Percentiles rank a stretch among this genome's conserved stretches.
phyloP scores from a whole-genome alignment of 805 yeast genomes.

The Cyberlindnera lachancei region DNA sequence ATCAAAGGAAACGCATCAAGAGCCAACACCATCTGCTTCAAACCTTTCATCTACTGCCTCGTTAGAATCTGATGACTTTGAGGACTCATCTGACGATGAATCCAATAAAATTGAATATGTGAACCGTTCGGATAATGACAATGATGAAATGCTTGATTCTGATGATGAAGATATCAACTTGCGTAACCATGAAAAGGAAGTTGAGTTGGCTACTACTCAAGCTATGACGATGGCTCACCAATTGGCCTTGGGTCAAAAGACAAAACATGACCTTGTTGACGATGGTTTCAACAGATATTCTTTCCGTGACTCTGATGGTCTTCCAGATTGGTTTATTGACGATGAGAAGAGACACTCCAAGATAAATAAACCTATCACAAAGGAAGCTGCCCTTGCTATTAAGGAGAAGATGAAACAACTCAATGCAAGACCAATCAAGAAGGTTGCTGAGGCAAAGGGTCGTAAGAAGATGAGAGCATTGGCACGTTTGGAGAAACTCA shows the following conservation, averaged over 20 bases:
- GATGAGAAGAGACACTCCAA: slow-evolving; percentile 86
- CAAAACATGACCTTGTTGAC: slow-evolving; percentile 77
- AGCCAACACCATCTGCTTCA: slow-evolving; percentile 7
- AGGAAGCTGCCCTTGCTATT: slow-evolving; percentile 79
- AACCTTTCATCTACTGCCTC: slow-evolving; percentile 17
- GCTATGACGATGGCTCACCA: slow-evolving; percentile 98
- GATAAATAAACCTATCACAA: slow-evolving; percentile 85
- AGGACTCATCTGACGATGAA: slow-evolving; percentile 17
- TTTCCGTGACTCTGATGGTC: slow-evolving; percentile 81
- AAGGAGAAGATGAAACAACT: slow-evolving; percentile 70
- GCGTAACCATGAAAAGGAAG: slow-evolving; percentile 49
- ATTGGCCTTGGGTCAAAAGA: slow-evolving; percentile 81
- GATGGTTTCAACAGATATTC: slow-evolving; percentile 91
- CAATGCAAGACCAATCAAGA: slow-evolving; percentile 97
- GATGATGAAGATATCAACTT: slow-evolving; percentile 42
- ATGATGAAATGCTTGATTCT: slow-evolving; percentile 33
- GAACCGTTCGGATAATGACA: slow-evolving; percentile 31
- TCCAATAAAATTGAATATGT: slow-evolving; percentile 40
- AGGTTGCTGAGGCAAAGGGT: slow-evolving; percentile 96
- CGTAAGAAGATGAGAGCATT: slow-evolving; percentile 92
- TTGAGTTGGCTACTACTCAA: slow-evolving; percentile 85
- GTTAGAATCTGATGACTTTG: slow-evolving; percentile 17
- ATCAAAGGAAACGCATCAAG: slow-evolving; percentile 3
- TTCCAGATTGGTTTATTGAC: slow-evolving; percentile 96
- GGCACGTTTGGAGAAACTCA: slow-evolving; percentile 76